Evolutionary conservation across 1,284 basidiomycete genomes (phyloP).

Genomic region (Tylopilus sp.): DNA sequence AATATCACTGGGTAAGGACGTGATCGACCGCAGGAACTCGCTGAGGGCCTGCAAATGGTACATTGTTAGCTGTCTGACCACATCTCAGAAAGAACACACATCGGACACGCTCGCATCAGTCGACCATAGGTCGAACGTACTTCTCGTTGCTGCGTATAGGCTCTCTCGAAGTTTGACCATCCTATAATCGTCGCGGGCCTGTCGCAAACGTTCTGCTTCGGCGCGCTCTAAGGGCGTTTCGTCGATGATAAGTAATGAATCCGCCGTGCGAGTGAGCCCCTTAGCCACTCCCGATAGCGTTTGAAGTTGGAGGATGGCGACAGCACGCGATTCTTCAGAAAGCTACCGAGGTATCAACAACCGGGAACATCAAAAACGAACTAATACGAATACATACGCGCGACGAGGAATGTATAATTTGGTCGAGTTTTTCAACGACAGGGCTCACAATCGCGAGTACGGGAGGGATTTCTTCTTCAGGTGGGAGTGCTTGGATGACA

Average conservation of each 20-base stretch:
- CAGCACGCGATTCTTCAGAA: constrained; percentile 71
- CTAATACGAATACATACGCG: constrained; percentile 53
- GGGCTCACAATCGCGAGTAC: constrained; percentile 86
- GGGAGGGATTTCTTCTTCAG: constrained; percentile 79
- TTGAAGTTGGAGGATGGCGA: constrained; percentile 77
- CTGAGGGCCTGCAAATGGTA: constrained; percentile 68
- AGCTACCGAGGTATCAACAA: constrained; percentile 53
- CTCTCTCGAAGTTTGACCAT: constrained; percentile 72
- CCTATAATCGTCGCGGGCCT: constrained; percentile 73
- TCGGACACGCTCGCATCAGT: constrained; percentile 80
- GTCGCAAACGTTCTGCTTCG: constrained; percentile 64
- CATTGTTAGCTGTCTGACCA: constrained; percentile 14
- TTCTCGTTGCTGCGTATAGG: constrained; percentile 69
- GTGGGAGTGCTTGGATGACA: constrained; percentile 88
- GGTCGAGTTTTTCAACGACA: constrained; percentile 75
- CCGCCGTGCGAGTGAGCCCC: constrained; percentile 82
- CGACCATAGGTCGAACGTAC: constrained; percentile 79
- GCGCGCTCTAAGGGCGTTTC: constrained; percentile 62
- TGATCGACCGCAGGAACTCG: constrained; percentile 86
- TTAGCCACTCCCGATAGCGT: constrained; percentile 86
- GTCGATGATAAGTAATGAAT: constrained; percentile 74
- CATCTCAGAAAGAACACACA: constrained; percentile 58
- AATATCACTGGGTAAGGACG: constrained; percentile 74
- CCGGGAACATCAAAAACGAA: neutral
- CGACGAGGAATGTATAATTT: constrained; percentile 65